Conservation (phyloP, 2,329 filamentous ascomycete genomes). For the Trichophyton schoenleinii region DNA sequence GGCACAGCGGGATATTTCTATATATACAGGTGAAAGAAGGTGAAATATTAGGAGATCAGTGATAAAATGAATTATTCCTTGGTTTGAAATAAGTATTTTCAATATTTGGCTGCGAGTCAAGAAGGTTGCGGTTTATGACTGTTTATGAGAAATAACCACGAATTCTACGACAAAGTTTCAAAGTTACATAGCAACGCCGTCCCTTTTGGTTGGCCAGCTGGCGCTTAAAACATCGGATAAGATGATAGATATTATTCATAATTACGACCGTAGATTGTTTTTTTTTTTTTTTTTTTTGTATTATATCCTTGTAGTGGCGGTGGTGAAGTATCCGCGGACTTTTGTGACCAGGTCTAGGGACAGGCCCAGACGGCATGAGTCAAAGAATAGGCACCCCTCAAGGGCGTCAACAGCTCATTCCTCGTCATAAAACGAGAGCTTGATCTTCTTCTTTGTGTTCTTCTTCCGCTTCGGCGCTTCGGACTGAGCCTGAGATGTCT, state of each 20-base stretch:
- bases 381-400: neutral
- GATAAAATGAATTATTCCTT: neutral
- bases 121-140: neutral
- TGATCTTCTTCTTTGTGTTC: slow-evolving; percentile 34
- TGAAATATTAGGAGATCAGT: neutral
- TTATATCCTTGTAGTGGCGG: neutral
- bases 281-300: too few species aligned
- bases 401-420: neutral
- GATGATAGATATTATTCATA: neutral
- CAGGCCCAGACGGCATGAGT: neutral
- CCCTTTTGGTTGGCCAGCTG: neutral
- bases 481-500: slow-evolving; percentile 10
- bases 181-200: neutral
- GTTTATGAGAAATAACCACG: neutral
- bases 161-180: neutral
- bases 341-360: neutral
- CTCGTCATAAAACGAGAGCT: slow-evolving; percentile 34
- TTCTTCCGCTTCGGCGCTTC: slow-evolving; percentile 20
- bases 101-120: neutral
- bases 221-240: neutral
- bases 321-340: neutral
- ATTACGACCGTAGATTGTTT: neutral
- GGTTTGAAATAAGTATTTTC: neutral
- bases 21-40: neutral
- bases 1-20: neutral